Base-by-base conservation (phyloP, 345 rosid species). In the Noccaea caerulescens region DNA sequence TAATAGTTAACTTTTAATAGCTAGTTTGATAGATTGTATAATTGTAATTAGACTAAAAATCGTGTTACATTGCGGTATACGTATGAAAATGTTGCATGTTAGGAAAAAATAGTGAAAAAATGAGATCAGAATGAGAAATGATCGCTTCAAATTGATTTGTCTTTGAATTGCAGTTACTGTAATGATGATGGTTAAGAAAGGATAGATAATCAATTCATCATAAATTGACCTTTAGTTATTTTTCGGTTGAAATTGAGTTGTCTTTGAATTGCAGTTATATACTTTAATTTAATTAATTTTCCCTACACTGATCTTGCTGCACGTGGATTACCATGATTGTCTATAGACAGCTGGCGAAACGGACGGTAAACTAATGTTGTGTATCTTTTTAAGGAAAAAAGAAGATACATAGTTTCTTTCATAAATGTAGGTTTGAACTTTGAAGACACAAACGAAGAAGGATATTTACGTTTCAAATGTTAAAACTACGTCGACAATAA, bases 311-410 rank as follows among this genome's bases (percentile, higher is more conserved):
- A 25, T 52, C 72, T 59, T 44, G 63, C 25, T 59, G 39, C 73
- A 75, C 73, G 63, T 75, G 64, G 57, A 60, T 53, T 45, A 23
- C 42, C 68, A 54, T 75, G n/a, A 75, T 62, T 68, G 58, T 51
- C 33, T 50, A 11, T 25, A 6, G 0, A 25, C 73, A 68, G 73
- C 69, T 68, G 73, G 78, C 68, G 36, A 74, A 67, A 67, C 38
- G 23, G 68, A 67, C 63, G 68, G 68, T 67, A 34, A 59, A 59
- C 73, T 10, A 65, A 73, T 46, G 25, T 62, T 53, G 5, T 23
- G 32, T 47, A 13, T 46, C 9, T 53, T 14, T 53, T 14, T n/a
- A 27, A 16, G 43, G 14, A 34, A 25, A 18, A 45, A 20, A 1
- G 23, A 20, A 20, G 4, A 7, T 64, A 37, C 8, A 49, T 2